A percentile compares a stretch with the other conserved stretches of the same genome.
Evolutionary conservation across 306 rosid species (phyloP).

Genomic region (Acmispon strigosus): DNA sequence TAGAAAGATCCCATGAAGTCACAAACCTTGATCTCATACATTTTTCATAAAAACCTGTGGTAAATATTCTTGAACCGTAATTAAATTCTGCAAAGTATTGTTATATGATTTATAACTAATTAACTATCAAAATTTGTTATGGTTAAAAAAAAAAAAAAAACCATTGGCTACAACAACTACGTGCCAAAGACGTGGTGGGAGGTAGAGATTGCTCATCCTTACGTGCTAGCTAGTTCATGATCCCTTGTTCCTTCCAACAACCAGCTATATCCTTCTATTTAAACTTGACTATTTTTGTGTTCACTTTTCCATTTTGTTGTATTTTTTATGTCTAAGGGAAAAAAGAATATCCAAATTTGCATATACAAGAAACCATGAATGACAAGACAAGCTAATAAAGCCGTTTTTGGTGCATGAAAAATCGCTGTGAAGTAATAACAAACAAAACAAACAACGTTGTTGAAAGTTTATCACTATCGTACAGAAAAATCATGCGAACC

Average conservation of each 20-base stretch:
- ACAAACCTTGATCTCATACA: not conserved
- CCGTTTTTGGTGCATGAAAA: constrained; percentile 41
- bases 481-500: constrained; percentile 46
- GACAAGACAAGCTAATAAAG: not conserved
- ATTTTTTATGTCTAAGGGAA: not conserved
- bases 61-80: not conserved
- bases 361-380: not conserved
- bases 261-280: not conserved
- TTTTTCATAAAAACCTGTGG: not conserved
- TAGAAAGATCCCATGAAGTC: not conserved
- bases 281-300: not conserved
- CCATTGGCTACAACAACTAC: not conserved
- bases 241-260: not conserved
- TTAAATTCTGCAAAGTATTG: not conserved
- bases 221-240: not conserved
- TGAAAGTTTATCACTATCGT: not conserved
- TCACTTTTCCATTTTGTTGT: not conserved
- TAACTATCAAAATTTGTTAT: not conserved
- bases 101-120: not conserved
- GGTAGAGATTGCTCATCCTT: not conserved
- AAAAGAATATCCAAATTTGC: not conserved
- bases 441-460: not conserved
- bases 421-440: constrained; percentile 27
- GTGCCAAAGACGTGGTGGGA: not conserved
- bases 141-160: not conserved